Evolutionary conservation across 179 eudicot genomes (phyloP).

Genomic region (Nepenthes alata): DNA sequence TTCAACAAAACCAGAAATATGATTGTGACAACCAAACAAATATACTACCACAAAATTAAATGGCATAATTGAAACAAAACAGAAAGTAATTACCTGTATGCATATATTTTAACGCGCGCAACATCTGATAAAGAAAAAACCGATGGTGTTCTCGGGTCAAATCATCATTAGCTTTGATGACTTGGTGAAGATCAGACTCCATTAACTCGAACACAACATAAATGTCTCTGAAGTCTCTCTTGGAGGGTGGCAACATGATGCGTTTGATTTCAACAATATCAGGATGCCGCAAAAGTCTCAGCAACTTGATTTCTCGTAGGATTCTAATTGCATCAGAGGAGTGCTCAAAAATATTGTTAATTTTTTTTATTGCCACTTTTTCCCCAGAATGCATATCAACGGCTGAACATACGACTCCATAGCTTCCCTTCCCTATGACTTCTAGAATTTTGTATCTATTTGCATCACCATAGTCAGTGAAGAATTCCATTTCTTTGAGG

Average conservation of each 20-base stretch:
- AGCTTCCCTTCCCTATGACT: slow-evolving; percentile 52
- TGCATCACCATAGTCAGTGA: slow-evolving; percentile 49
- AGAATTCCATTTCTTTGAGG: slow-evolving; percentile 35
- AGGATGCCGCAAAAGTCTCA: slow-evolving; percentile 45
- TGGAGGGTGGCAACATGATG: slow-evolving; percentile 49
- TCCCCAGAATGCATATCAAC: slow-evolving; percentile 43
- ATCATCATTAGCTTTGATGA: slow-evolving; percentile 54
- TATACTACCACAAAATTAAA: background rate
- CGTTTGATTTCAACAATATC: slow-evolving; percentile 51
- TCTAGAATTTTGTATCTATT: slow-evolving; percentile 41
- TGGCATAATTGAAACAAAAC: background rate
- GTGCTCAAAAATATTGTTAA: slow-evolving; percentile 43
- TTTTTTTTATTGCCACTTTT: slow-evolving; percentile 53
- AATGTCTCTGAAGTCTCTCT: slow-evolving; percentile 44
- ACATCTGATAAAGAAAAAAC: slow-evolving; percentile 51
- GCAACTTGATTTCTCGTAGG: slow-evolving; percentile 51
- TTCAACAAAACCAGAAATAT: background rate
- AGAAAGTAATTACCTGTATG: slow-evolving; percentile 29
- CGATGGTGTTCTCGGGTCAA: slow-evolving; percentile 45
- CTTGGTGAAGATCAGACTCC: slow-evolving; percentile 60
- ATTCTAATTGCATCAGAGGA: slow-evolving; percentile 52
- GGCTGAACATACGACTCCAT: slow-evolving; percentile 59
- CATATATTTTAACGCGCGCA: slow-evolving; percentile 46
- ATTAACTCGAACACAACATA: slow-evolving; percentile 55
- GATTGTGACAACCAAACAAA: background rate